Evolutionary conservation across 805 yeast species (phyloP).

Genomic region (Jamesozyma rosinii): DNA sequence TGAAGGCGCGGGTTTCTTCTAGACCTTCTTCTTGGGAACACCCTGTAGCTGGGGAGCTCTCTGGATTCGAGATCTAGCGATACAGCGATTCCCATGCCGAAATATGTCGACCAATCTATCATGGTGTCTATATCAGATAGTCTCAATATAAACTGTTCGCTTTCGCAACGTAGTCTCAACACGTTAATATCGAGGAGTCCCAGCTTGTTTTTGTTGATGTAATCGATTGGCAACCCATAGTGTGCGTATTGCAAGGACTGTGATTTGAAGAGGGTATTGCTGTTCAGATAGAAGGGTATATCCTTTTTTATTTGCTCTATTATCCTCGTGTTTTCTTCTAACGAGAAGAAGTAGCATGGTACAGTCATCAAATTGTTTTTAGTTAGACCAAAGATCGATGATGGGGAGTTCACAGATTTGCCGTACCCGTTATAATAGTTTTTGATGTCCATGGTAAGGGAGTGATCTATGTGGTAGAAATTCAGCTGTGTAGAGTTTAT

Average conservation of each 20-base stretch:
- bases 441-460: conserved; percentile 23
- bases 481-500: conserved; percentile 81
- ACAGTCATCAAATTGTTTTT: conserved; percentile 1
- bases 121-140: conserved; percentile 54
- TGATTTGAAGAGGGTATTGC: conserved; percentile 40
- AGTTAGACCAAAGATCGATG: not conserved
- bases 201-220: conserved; percentile 1
- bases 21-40: conserved; percentile 65
- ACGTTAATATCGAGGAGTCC: conserved; percentile 42
- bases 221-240: conserved; percentile 75
- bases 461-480: conserved; percentile 42
- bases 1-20: not conserved
- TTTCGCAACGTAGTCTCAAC: conserved; percentile 67
- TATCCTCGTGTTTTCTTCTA: conserved; percentile 17
- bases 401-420: conserved; percentile 1
- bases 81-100: conserved; percentile 69
- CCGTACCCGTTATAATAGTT: conserved; percentile 24
- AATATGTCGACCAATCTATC: conserved; percentile 67
- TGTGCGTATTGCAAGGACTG: conserved; percentile 78
- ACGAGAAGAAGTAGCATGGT: conserved; percentile 19
- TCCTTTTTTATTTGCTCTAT: conserved; percentile 11
- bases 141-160: conserved; percentile 66
- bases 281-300: conserved; percentile 22
- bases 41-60: conserved; percentile 63
- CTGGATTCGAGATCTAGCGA: conserved; percentile 67